These are phyloP conservation scores for Senna siamea DNA, from an alignment of 306 rosid species.

Conservation along the genomic window DNA sequence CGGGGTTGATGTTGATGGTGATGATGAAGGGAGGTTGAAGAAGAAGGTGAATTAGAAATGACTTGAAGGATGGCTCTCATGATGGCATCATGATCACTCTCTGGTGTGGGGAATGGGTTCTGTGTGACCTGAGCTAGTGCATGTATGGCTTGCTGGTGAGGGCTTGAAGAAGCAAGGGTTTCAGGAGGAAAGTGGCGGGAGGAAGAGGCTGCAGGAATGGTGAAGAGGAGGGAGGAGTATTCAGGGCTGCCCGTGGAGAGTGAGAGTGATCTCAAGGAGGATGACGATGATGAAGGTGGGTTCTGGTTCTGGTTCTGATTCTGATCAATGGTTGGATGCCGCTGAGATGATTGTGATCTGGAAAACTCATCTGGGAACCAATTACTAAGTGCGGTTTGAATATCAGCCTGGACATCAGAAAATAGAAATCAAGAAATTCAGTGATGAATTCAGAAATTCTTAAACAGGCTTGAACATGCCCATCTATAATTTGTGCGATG, in stretches of 20 bases:
- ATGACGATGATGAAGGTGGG: slow-evolving; percentile 76
- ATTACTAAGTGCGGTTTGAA: slow-evolving; percentile 59
- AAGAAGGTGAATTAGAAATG: slow-evolving; percentile 6
- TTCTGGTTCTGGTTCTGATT: slow-evolving; percentile 48
- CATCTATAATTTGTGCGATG: too few species aligned
- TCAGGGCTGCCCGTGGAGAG: slow-evolving; percentile 79
- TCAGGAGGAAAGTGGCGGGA: slow-evolving; percentile 36
- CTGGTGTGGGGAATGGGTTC: background rate
- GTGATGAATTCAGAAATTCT: too few species aligned
- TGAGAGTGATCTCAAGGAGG: slow-evolving; percentile 68
- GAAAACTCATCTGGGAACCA: slow-evolving; percentile 59
- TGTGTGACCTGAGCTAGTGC: slow-evolving; percentile 39
- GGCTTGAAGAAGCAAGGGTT: slow-evolving; percentile 29
- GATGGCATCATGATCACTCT: background rate
- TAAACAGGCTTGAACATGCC: too few species aligned
- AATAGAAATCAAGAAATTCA: background rate
- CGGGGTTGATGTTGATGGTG: background rate
- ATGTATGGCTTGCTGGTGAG: slow-evolving; percentile 56
- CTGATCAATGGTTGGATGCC: slow-evolving; percentile 45
- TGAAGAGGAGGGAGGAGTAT: slow-evolving; percentile 67
- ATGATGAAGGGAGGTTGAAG: slow-evolving; percentile 6
- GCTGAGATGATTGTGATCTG: slow-evolving; percentile 12
- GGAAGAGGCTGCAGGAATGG: slow-evolving; percentile 44
- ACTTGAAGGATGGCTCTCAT: slow-evolving; percentile 18
- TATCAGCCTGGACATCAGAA: slow-evolving; percentile 47